phyloP scores from a whole-genome alignment of 441 rosid genomes.

The Flueggea neowawraea region DNA sequence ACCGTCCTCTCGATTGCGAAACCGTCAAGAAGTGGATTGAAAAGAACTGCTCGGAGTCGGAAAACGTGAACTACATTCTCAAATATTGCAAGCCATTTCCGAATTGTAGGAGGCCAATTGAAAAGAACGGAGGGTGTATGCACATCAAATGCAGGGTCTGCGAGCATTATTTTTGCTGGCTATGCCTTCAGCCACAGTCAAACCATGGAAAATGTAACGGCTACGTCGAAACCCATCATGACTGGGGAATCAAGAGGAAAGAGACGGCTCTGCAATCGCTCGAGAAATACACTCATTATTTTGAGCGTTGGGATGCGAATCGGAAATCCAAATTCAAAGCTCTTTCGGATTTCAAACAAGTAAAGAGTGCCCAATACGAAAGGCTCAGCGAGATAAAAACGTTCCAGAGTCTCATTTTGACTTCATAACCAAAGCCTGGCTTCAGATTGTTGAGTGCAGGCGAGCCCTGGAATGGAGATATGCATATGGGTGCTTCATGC shows the following conservation, averaged over 20 bases:
- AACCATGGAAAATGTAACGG: slow-evolving; percentile 33
- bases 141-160: slow-evolving; percentile 70
- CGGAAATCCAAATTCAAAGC: slow-evolving; percentile 51
- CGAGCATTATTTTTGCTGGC: slow-evolving; percentile 68
- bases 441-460: slow-evolving; percentile 75
- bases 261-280: slow-evolving; percentile 49
- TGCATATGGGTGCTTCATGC: slow-evolving; percentile 68
- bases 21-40: slow-evolving; percentile 59
- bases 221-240: slow-evolving; percentile 15
- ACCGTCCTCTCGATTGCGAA: slow-evolving; percentile 76
- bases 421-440: slow-evolving; percentile 67
- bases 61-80: slow-evolving; percentile 63
- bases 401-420: slow-evolving; percentile 41
- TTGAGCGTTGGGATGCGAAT: slow-evolving; percentile 75
- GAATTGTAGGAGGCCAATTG: slow-evolving; percentile 67
- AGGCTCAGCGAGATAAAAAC: slow-evolving; percentile 32
- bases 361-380: slow-evolving; percentile 35
- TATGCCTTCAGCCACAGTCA: slow-evolving; percentile 49
- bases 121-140: slow-evolving; percentile 73
- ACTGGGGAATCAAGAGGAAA: slow-evolving; percentile 17
- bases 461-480: slow-evolving; percentile 76
- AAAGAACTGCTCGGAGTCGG: slow-evolving; percentile 65
- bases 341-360: slow-evolving; percentile 31
- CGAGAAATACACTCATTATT: slow-evolving; percentile 69
- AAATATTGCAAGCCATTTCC: slow-evolving; percentile 83